These are phyloP conservation scores for Rubus parviflorus DNA, from an alignment of 306 rosid genomes.

Conservation along the genomic window DNA sequence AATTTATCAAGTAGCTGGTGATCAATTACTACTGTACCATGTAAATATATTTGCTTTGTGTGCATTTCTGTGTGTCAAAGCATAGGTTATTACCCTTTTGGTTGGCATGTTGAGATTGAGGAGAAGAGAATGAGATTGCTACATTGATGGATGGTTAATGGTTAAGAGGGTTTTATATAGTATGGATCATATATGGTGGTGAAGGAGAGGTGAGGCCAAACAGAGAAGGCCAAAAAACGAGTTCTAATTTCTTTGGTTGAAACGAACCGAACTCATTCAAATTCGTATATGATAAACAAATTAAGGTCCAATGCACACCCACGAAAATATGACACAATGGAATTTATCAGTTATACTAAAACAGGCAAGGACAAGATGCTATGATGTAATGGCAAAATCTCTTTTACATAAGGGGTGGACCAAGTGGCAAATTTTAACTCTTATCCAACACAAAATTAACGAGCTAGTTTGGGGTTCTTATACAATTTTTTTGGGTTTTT, in stretches of 20 bases:
- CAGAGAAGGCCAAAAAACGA: neutral
- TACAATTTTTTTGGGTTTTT: too few species aligned
- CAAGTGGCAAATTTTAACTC: neutral
- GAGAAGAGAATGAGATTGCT: neutral
- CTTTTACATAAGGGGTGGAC: neutral
- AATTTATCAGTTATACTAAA: neutral
- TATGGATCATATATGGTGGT: neutral
- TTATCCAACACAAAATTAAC: neutral
- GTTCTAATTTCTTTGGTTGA: neutral
- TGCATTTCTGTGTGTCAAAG: neutral
- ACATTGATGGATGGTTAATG: neutral
- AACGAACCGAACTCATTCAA: neutral
- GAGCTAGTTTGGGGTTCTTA: too few species aligned
- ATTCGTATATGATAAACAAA: neutral
- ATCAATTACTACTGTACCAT: conserved; percentile 9
- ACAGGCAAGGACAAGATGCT: neutral
- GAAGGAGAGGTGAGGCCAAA: neutral
- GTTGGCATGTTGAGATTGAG: conserved; percentile 37
- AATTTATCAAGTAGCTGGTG: conserved; percentile 10
- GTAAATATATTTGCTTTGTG: conserved; percentile 10
- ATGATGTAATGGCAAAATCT: neutral
- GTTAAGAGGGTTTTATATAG: neutral
- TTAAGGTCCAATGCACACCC: neutral
- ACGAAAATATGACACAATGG: neutral
- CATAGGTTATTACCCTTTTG: conserved; percentile 45